These are phyloP conservation scores for Ophiostoma sp. DNA, from an alignment of 2,329 filamentous ascomycete genomes.

Conservation along the genomic window DNA sequence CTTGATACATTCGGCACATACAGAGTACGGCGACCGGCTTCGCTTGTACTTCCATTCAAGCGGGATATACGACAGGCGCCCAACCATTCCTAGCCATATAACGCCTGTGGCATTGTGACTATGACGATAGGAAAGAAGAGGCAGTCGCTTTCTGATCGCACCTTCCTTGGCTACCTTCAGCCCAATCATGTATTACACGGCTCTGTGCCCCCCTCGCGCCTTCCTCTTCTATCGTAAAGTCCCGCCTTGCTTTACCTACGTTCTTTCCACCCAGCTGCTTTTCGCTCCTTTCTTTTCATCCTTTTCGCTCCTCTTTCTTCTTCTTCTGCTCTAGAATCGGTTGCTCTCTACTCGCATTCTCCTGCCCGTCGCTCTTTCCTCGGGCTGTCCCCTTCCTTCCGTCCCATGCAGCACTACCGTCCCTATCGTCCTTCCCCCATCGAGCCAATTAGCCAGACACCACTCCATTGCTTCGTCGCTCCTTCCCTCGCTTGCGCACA, in stretches of 20 bases:
- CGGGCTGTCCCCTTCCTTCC: not conserved
- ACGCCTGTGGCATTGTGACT: not conserved
- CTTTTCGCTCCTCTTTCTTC: not conserved
- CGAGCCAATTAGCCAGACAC: not conserved
- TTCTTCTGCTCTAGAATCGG: no score
- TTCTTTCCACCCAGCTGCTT: not conserved
- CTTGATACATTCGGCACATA: not conserved
- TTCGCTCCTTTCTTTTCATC: not conserved
- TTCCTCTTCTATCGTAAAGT: not conserved
- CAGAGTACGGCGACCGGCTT: not conserved
- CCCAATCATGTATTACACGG: not conserved
- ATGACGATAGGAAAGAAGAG: not conserved
- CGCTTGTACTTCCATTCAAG: not conserved
- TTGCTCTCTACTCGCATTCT: not conserved
- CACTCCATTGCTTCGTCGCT: not conserved
- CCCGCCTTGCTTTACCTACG: not conserved
- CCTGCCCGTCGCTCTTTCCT: not conserved
- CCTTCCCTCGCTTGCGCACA: not conserved
- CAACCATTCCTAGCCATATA: not conserved
- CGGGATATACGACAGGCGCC: not conserved
- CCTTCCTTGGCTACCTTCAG: not conserved
- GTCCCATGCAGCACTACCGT: not conserved
- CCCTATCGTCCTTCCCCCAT: not conserved
- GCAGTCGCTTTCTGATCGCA: not conserved
- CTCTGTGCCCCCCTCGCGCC: not conserved